Conservation (phyloP, 257 asterid genomes). For the Primulina eburnea region DNA sequence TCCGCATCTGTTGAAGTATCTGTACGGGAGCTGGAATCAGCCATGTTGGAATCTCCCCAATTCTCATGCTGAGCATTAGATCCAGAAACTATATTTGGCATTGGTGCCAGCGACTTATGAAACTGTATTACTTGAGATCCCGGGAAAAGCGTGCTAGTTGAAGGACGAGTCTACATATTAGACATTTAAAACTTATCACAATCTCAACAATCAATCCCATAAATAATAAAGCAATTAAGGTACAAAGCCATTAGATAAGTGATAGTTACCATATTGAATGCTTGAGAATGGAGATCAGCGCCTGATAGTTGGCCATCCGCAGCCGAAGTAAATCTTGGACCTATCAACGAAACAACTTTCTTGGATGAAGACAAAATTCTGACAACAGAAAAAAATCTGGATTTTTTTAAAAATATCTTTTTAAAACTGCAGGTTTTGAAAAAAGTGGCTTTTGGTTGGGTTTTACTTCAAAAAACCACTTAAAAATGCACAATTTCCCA, state of each 20-base stretch:
- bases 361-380: slow-evolving; percentile 23
- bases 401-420: slow-evolving; percentile 7
- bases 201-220: slow-evolving; percentile 8
- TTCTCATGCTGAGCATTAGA: slow-evolving; percentile 58
- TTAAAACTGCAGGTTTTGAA: not conserved
- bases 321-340: slow-evolving; percentile 41
- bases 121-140: slow-evolving; percentile 47
- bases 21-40: slow-evolving; percentile 67
- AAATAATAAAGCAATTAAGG: not conserved
- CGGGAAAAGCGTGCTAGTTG: slow-evolving; percentile 34
- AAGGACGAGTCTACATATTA: slow-evolving; percentile 39
- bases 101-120: slow-evolving; percentile 36
- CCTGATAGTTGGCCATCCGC: slow-evolving; percentile 44
- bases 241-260: slow-evolving; percentile 2
- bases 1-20: slow-evolving; percentile 85
- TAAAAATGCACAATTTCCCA: not conserved
- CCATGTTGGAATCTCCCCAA: slow-evolving; percentile 94
- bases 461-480: not conserved
- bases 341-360: slow-evolving; percentile 34
- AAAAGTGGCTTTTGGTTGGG: not conserved
- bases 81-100: slow-evolving; percentile 34
- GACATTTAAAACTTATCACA: slow-evolving; percentile 19
- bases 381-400: not conserved
- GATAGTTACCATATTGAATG: slow-evolving; percentile 51
- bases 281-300: slow-evolving; percentile 45